Evolutionary conservation across 352 stramenopile genomes (phyloP), one percentile per base, ranked within the genome.

Genomic region (Achlya hypogyna): DNA sequence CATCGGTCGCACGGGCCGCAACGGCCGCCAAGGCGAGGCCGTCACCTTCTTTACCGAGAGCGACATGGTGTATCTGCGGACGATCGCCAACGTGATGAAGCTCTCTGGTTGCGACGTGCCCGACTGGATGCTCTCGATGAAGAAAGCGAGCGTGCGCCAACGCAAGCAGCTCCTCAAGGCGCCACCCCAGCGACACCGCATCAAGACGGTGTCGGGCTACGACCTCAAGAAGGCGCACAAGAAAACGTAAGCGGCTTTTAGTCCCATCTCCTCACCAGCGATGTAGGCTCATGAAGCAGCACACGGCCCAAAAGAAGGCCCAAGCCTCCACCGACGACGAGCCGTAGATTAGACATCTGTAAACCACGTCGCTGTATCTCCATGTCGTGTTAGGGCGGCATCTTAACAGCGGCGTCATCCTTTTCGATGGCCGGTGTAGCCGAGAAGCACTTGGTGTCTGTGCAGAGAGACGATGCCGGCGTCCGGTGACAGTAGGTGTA

Each of bases 41-140:
- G 95, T 99, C 54, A 99, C 97, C 0, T 95, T 99, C 59, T 99
- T 99, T 71, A 99, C 96, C 1, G 96, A 99, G 71, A 85, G 93
- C 62, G 91, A 97, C 73, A 97, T 97, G 87, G 78, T 84, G 32
- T 91, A 97, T 63, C 72, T 99, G 47, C 89, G 97, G 12, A 90
- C 92, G 20, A 98, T 99, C 69, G 97, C 97, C 22, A 99, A 99
- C 70, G 91, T 99, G 43, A 98, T 99, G 91, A 97, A 97, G 70
- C 79, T 98, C n/a, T 98, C 86, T 53, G 97, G 97, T 32, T 98
- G 95, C 70, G 89, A 98, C 22, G 96, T 99, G 16, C 95, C 96
- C 16, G 88, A 98, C 35, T 99, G 97, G 97, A 99, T 99, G 96
- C 82, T 99, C 38, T 87, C 87, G 69, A 77, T 99, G 42, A 98